Conservation (phyloP, 495 filamentous ascomycete genomes). For the Aspergillus asperescens region DNA sequence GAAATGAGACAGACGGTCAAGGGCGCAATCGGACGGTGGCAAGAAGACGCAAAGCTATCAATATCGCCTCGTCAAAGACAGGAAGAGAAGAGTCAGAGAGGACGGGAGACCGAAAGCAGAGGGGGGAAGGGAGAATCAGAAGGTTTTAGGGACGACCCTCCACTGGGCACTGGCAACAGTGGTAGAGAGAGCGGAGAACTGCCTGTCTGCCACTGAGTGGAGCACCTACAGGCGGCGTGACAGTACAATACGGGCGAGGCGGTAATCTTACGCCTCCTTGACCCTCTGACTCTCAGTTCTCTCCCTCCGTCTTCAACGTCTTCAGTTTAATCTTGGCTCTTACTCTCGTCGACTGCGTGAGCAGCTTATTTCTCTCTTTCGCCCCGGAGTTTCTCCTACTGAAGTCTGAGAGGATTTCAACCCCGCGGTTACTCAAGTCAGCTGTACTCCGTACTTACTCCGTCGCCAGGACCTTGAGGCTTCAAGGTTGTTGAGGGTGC, state of each 20-base stretch:
- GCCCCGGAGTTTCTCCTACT: too few relatives aligned
- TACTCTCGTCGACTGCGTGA: too few relatives aligned
- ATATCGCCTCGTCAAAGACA: not conserved
- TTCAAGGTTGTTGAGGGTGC: slow-evolving; percentile 5
- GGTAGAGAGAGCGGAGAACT: not conserved
- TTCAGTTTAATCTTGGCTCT: too few relatives aligned
- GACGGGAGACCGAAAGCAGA: not conserved
- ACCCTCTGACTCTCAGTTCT: too few relatives aligned
- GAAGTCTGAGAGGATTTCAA: too few relatives aligned
- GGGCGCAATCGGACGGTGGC: not conserved
- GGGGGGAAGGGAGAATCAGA: slow-evolving; percentile 11
- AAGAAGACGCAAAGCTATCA: not conserved
- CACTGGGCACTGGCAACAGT: slow-evolving; percentile 3
- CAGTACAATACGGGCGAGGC: not conserved
- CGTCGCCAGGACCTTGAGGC: too few relatives aligned
- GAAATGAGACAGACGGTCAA: not conserved
- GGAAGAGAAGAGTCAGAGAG: not conserved
- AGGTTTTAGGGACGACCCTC: slow-evolving; percentile 11
- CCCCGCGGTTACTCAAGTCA: too few relatives aligned
- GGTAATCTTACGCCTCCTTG: slow-evolving; percentile 8
- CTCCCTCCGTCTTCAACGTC: too few relatives aligned
- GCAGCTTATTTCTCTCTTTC: too few relatives aligned
- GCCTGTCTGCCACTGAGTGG: too few relatives aligned
- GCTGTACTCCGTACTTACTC: not conserved
- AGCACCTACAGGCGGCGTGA: too few relatives aligned